phyloP scores from a whole-genome alignment of 1,139 yeast genomes.

The Pneumocystis murina region DNA sequence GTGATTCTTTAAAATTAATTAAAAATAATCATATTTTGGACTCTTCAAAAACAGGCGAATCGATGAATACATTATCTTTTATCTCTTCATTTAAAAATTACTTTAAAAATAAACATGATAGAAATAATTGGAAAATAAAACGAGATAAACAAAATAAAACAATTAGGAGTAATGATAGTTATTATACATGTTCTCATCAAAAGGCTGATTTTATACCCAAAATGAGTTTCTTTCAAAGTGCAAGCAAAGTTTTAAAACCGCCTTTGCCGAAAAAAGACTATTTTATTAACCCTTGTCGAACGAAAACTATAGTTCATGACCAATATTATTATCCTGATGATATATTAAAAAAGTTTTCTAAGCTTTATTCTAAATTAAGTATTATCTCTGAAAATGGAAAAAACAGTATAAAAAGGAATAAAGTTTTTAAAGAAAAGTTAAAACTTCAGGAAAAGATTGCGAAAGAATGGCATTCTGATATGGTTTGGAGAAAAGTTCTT shows the following conservation, averaged over 20 bases:
- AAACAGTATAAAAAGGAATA: slow-evolving; percentile 12
- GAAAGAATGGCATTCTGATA: slow-evolving; percentile 65
- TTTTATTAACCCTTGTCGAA: slow-evolving; percentile 46
- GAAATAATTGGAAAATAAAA: background rate
- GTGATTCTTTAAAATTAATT: background rate
- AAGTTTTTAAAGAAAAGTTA: slow-evolving; percentile 26
- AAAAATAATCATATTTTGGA: background rate
- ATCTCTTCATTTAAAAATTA: background rate
- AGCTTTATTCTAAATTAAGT: background rate
- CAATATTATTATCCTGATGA: slow-evolving; percentile 51
- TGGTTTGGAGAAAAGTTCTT: slow-evolving; percentile 86
- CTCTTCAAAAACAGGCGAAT: background rate
- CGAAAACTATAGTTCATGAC: slow-evolving; percentile 66
- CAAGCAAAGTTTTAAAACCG: slow-evolving; percentile 66
- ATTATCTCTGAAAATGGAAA: slow-evolving; percentile 13
- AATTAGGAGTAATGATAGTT: background rate
- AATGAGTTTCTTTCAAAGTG: slow-evolving; percentile 69
- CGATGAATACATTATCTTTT: background rate
- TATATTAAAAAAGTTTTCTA: slow-evolving; percentile 36
- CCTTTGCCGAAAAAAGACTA: slow-evolving; percentile 64
- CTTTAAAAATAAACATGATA: background rate
- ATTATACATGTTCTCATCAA: background rate
- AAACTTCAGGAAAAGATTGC: slow-evolving; percentile 70
- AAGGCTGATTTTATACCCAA: slow-evolving; percentile 27
- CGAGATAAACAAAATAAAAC: background rate